Evolutionary conservation across 805 yeast species (phyloP).

Genomic region (Candida multigemmis): DNA sequence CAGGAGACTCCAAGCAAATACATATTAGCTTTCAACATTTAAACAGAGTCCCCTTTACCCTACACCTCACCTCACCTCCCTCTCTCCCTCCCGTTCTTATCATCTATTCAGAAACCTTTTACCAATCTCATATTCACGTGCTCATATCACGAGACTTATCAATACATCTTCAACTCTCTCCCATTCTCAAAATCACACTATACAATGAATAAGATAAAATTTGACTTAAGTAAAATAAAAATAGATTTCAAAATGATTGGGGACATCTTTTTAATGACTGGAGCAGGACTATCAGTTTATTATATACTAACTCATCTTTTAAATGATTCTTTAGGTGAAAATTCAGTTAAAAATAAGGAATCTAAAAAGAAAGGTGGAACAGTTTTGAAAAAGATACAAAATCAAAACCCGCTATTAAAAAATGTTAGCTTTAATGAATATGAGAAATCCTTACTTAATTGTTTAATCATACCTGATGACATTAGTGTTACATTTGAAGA

Average conservation of each 20-base stretch:
- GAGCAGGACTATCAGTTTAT: constrained; percentile 66
- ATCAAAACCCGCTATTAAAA: constrained; percentile 48
- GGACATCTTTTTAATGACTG: constrained; percentile 32
- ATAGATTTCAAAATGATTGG: constrained; percentile 31
- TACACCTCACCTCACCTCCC: too few species aligned
- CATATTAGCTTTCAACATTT: too few species aligned
- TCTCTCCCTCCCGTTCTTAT: too few species aligned
- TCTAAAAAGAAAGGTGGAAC: constrained; percentile 53
- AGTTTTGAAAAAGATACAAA: constrained; percentile 23
- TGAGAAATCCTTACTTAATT: constrained; percentile 68
- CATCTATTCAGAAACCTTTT: too few species aligned
- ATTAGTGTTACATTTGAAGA: constrained; percentile 70
- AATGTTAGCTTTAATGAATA: constrained; percentile 54
- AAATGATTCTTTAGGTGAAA: constrained; percentile 22
- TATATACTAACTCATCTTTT: constrained; percentile 41
- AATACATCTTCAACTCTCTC: too few species aligned
- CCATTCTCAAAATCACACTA: too few species aligned
- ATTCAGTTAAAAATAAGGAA: constrained; percentile 40
- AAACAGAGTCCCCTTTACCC: too few species aligned
- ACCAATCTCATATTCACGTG: too few species aligned
- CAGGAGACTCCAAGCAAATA: too few species aligned
- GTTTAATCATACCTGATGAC: constrained; percentile 79
- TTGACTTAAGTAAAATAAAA: constrained; percentile 29
- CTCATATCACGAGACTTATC: too few species aligned
- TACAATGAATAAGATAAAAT: constrained; percentile 21